phyloP scores from a whole-genome alignment of 129 eudicot genomes.

The Flaveria brownii region DNA sequence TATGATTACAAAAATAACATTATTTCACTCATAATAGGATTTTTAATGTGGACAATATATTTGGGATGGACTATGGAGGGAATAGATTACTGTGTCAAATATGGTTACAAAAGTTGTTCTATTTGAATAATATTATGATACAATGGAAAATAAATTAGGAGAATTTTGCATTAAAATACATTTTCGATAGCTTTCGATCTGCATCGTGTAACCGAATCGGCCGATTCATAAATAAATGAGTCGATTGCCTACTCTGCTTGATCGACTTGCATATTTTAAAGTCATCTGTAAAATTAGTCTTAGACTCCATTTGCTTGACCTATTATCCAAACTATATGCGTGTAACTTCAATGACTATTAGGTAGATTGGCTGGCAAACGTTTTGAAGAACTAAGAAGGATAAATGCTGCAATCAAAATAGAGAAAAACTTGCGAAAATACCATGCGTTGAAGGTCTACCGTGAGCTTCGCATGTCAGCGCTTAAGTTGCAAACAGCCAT shows the following conservation, averaged over 20 bases:
- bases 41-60: not conserved
- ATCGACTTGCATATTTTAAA: not conserved
- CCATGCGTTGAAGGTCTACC: slow-evolving; percentile 53
- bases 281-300: not conserved
- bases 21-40: not conserved
- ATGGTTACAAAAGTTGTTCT: not conserved
- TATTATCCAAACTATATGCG: slow-evolving; percentile 11
- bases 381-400: slow-evolving; percentile 51
- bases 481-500: slow-evolving; percentile 67
- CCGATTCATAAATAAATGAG: not conserved
- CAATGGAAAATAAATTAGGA: not conserved
- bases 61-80: not conserved
- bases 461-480: slow-evolving; percentile 51
- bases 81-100: not conserved
- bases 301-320: not conserved
- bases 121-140: not conserved
- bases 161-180: not conserved
- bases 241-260: not conserved
- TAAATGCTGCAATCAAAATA: slow-evolving; percentile 67
- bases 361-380: slow-evolving; percentile 77
- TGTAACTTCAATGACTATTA: slow-evolving; percentile 34
- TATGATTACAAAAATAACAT: not conserved
- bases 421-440: slow-evolving; percentile 54
- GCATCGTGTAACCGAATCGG: not conserved
- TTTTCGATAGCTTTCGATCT: not conserved